Base-by-base conservation (phyloP, 805 yeast genomes). In the Spathaspora arborariae region DNA sequence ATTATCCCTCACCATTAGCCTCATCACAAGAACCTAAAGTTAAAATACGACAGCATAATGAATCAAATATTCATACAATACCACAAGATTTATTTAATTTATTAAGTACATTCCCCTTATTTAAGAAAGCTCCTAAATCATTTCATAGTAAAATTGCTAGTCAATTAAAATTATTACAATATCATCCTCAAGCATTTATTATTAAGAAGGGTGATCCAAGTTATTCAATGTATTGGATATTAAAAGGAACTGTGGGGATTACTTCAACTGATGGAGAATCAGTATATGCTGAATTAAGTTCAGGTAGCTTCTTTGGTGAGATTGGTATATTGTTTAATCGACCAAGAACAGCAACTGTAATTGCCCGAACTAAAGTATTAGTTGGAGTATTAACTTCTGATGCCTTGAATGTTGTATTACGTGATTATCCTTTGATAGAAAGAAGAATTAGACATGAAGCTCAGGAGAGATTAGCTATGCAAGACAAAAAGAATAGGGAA, bases 251-350 rank as follows among this genome's bases (percentile, higher is more conserved):
- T 0, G 92, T 85, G 2, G 80, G 81, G n/a, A 88, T 86, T 10
- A 80, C 89, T 0, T 81, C 88, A 11, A 77, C 86, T 1, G 94
- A 85, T 58, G 91, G 89, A 22, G 92, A 85, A 63, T 77, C 86
- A 3, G 73, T 81, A 3, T 83, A 82, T 56, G 90, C 91, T 1
- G 89, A 83, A 57, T 65, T 85, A 7, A 74, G 76, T 3, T 75
- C 83, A 3, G 92, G 92, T 2, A 74, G 83, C 18, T 84, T 82
- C 52, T 86, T 85, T 59, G 94, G 94, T 11, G 92, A 86, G 57
- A 85, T 85, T 45, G 92, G 92, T 7, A 84, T 85, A 39, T 64
- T 85, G 24, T 85, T 82, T 65, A 82, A 83, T 59, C 68, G 91
- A 42, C 90, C 91, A 16, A 68, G 92, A 54, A 85, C 91, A 0